These are phyloP conservation scores for Poa annua DNA, from an alignment of 176 grass and related monocot genomes.

Conservation along the genomic window DNA sequence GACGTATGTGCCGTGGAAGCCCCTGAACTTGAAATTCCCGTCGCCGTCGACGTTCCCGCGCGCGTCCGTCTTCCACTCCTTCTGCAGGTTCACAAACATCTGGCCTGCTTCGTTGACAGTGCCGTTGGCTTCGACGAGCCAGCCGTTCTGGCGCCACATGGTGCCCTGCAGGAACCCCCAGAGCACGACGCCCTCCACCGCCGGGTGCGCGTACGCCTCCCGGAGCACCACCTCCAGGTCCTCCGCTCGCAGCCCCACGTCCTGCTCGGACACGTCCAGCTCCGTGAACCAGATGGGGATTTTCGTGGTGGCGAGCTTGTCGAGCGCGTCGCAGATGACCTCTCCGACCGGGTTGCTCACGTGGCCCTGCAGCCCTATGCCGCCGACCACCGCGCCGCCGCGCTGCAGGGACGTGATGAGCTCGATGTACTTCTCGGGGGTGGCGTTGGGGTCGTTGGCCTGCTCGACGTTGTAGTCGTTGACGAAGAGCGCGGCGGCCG, in stretches of 20 bases:
- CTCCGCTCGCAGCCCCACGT: constrained; percentile 56
- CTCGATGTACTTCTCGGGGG: constrained; percentile 57
- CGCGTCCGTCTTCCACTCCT: constrained; percentile 60
- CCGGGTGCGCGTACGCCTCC: constrained; percentile 69
- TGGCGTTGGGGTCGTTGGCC: constrained; percentile 41
- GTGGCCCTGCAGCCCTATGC: constrained; percentile 56
- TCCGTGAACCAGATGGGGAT: constrained; percentile 72
- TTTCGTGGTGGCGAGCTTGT: constrained; percentile 37
- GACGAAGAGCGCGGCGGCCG: constrained; percentile 47
- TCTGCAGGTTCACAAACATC: constrained; percentile 38
- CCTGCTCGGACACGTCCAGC: constrained; percentile 54
- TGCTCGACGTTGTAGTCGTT: constrained; percentile 73
- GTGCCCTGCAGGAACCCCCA: constrained; percentile 69
- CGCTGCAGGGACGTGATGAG: constrained; percentile 43
- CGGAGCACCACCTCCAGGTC: constrained; percentile 72
- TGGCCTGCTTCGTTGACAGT: constrained; percentile 53
- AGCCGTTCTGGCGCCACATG: constrained; percentile 48
- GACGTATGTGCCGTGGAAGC: constrained; percentile 61
- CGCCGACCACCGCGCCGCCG: constrained; percentile 43
- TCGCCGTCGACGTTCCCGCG: constrained; percentile 35
- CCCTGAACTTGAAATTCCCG: constrained; percentile 63
- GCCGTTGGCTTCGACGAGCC: constrained; percentile 56
- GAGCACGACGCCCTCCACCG: constrained; percentile 56
- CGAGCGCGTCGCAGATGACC: constrained; percentile 46
- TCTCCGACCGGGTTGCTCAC: constrained; percentile 49